Conservation (phyloP, 202 grass and related monocot genomes). For the Alloteropsis angusta region DNA sequence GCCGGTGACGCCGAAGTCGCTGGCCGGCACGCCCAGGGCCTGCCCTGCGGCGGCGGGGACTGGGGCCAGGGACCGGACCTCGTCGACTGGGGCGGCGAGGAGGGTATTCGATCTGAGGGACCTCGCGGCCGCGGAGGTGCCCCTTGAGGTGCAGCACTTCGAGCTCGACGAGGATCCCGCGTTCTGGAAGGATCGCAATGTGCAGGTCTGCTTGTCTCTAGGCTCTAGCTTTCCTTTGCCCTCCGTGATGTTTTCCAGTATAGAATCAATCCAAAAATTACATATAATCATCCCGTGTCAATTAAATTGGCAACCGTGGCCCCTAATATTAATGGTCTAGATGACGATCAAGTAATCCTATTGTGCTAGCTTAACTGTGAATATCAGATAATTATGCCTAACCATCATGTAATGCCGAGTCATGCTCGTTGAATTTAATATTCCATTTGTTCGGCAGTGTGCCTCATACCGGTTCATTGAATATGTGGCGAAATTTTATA, state of each 20-base stretch:
- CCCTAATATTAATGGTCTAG: neutral
- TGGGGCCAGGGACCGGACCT: slow-evolving; percentile 39
- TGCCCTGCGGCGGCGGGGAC: slow-evolving; percentile 16
- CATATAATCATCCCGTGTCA: neutral
- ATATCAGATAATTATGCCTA: neutral
- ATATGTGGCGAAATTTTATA: neutral
- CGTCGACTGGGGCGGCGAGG: slow-evolving; percentile 37
- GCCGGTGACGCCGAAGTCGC: slow-evolving; percentile 54
- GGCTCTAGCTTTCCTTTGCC: neutral
- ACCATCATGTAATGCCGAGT: neutral
- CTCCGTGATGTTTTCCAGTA: neutral
- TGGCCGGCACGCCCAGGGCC: slow-evolving; percentile 29
- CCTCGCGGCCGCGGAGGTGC: slow-evolving; percentile 28
- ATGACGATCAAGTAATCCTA: neutral
- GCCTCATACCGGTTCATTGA: neutral
- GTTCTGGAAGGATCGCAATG: slow-evolving; percentile 82
- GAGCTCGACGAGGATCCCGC: slow-evolving; percentile 66
- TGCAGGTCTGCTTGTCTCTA: slow-evolving; percentile 43
- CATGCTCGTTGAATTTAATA: neutral
- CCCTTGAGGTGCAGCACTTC: slow-evolving; percentile 50
- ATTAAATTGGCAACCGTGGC: neutral
- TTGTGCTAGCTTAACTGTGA: neutral
- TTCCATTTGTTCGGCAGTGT: neutral
- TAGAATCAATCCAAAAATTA: neutral
- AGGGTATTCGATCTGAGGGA: slow-evolving; percentile 39